These are phyloP conservation scores for Boletus insuetus DNA, from an alignment of 768 basidiomycete species.

Conservation along the genomic window DNA sequence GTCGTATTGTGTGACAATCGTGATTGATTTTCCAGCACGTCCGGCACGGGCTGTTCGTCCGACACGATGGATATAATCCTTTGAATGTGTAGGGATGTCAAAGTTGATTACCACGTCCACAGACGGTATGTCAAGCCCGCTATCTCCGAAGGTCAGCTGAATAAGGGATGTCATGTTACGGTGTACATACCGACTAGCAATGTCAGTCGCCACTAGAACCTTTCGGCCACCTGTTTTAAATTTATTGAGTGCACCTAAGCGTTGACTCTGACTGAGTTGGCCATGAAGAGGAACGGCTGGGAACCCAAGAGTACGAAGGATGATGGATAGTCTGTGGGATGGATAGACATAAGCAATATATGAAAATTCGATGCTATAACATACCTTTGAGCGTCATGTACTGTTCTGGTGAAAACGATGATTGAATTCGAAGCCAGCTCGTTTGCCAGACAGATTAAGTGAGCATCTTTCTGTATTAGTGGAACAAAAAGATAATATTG, in stretches of 20 bases:
- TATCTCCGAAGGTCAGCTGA: conserved; percentile 25
- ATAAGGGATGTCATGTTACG: neutral
- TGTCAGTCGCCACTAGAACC: conserved; percentile 93
- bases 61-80: conserved; percentile 98
- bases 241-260: conserved; percentile 89
- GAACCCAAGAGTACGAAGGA: conserved; percentile 88
- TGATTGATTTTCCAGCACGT: conserved; percentile 94
- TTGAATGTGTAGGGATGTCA: conserved; percentile 95
- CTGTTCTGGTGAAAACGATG: conserved; percentile 95
- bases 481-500: conserved; percentile 97
- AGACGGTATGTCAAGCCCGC: conserved; percentile 92
- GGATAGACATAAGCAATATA: neutral
- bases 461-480: conserved; percentile 85
- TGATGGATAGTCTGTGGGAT: conserved; percentile 68
- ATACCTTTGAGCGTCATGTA: conserved; percentile 85
- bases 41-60: conserved; percentile 97
- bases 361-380: conserved; percentile 4
- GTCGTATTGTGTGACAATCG: conserved; percentile 98
- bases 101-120: conserved; percentile 98
- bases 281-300: conserved; percentile 95
- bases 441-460: conserved; percentile 86
- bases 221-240: conserved; percentile 94
- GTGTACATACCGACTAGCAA: conserved; percentile 77
- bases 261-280: conserved; percentile 89
- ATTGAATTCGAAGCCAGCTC: conserved; percentile 88